Evolutionary conservation across 148 eudicot genomes (phyloP), one percentile per base, ranked within the genome.

Genomic region (Rhododendron henanense): DNA sequence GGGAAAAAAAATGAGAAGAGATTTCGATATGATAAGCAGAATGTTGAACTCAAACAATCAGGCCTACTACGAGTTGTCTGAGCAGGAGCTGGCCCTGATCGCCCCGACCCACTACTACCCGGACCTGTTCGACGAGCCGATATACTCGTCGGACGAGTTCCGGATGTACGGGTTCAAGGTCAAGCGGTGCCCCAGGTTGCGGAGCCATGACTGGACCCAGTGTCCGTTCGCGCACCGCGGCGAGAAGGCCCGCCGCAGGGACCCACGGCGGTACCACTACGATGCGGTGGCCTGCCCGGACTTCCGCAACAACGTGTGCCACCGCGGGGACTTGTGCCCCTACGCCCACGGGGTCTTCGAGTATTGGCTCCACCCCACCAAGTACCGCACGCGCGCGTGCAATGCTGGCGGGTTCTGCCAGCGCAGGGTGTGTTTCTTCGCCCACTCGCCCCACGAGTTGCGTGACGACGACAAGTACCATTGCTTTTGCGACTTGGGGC

Each of bases 131-230:
- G 78, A 61, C 21, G 15, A 78, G 21, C 21, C 51, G 7, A 47
- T 76, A 1, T 87, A 83, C 53, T 78, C 78, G 35, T 57, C 88
- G 8, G 83, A 87, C 57, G 88, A 87, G 48, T 83, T 87, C 11
- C 88, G 83, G 19, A 77, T 83, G 83, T 87, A 83, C 61, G 44
- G 83, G 16, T 87, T 76, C 67, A 87, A 87, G 85, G 65, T 87
- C 74, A 87, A 87, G 78, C 50, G 35, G 39, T 87, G 85, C 57
- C 83, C 83, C 0, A 76, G 78, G 74, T 13, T n/a, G 16, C 63
- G 88, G 14, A 87, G 88, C 83, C 88, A 87, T 37, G 85, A 83
- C 78, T 87, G 88, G 88, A 87, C 88, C 23, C 9, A 16, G 18
- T 87, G 88, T 39, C 88, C 88, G 1, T 87, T 83, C 23, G 85